Evolutionary conservation across 352 stramenopile species (phyloP), one percentile per base, ranked within the genome.

Genomic region (Stephanocyclus meneghinianus): DNA sequence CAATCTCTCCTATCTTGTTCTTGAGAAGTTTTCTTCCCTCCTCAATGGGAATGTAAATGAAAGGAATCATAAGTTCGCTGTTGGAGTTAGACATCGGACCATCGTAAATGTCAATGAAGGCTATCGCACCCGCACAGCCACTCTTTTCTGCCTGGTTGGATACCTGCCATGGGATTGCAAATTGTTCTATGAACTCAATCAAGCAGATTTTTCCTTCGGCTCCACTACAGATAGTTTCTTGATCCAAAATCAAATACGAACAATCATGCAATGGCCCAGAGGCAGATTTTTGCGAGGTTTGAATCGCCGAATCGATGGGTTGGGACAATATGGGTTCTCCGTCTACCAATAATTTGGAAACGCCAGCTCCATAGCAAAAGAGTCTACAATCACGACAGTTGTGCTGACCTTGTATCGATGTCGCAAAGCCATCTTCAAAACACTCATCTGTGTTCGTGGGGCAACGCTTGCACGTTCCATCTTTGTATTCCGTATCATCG

Each of bases 201-300:
- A 59, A n/a, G 18, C 50, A 59, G 8, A 59, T 30, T 26, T 59
- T 59, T 11, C 50, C 50, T 26, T 59, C 50, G n/a, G 50, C 50
- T 30, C n/a, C 50, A 26, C 1, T 2, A 37, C 50, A 59, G 10
- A n/a, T 59, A 59, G 15, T 32, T 30, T 59, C 10, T 11, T 13
- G 50, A 15, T 59, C 50, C 18, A 59, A 26, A 30, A 32, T 26
- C 18, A 59, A 59, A 32, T 32, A 9, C 1, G 50, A 32, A 26
- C 50, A 59, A 30, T 59, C 18, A 59, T 59, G 50, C 3, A 59
- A 10, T 15, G 18, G 16, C 8, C 50, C 50, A 32, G 50, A 59
- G 1, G 50, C 50, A 32, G 10, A 9, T 11, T 0, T 15, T 6
- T 59, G 15, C 1, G 50, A 32, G 15, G 50, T 11, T 32, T 59